Percentiles rank a stretch among this genome's conserved stretches.
Evolutionary conservation across 1,284 basidiomycete species (phyloP).

Genomic region (Uromyces viciae-fabae): DNA sequence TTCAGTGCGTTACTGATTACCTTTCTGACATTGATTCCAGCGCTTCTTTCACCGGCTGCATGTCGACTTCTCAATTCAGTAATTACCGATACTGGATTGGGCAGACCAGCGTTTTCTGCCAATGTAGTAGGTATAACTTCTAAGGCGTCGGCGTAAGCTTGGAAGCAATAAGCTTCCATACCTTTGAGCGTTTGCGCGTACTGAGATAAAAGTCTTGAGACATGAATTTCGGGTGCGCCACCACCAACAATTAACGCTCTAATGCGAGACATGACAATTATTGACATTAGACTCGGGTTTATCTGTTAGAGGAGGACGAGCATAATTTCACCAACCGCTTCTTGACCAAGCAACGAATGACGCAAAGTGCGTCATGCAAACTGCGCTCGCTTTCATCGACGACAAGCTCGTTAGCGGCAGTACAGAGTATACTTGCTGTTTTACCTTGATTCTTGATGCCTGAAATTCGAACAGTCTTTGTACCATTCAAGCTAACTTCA

Average conservation of each 20-base stretch:
- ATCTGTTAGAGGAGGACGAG: not conserved
- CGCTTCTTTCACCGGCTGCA: constrained; percentile 86
- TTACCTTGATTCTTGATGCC: constrained; percentile 92
- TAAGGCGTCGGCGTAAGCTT: constrained; percentile 94
- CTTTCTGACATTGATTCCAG: constrained; percentile 97
- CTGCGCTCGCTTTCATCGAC: constrained; percentile 96
- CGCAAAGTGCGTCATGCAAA: constrained; percentile 96
- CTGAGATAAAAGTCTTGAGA: constrained; percentile 87
- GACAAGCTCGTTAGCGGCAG: constrained; percentile 87
- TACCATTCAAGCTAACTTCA: constrained; percentile 77
- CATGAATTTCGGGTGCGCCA: constrained; percentile 96
- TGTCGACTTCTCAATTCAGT: constrained; percentile 96
- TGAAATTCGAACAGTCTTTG: constrained; percentile 88
- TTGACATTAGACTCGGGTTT: constrained; percentile 10
- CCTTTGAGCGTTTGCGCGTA: constrained; percentile 91
- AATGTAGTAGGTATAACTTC: constrained; percentile 97
- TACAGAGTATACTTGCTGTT: constrained; percentile 92
- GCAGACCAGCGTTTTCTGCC: constrained; percentile 92
- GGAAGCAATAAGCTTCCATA: constrained; percentile 99
- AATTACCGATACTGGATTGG: constrained; percentile 93
- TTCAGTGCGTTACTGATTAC: constrained; percentile 58
- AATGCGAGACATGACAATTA: not conserved
- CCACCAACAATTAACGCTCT: constrained; percentile 95
- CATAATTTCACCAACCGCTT: constrained; percentile 67
- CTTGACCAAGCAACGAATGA: constrained; percentile 96